A percentile compares a stretch with the other conserved stretches of the same genome.
These are phyloP conservation scores for Capsella rubella DNA, from an alignment of 441 rosid genomes.

Conservation along the genomic window DNA sequence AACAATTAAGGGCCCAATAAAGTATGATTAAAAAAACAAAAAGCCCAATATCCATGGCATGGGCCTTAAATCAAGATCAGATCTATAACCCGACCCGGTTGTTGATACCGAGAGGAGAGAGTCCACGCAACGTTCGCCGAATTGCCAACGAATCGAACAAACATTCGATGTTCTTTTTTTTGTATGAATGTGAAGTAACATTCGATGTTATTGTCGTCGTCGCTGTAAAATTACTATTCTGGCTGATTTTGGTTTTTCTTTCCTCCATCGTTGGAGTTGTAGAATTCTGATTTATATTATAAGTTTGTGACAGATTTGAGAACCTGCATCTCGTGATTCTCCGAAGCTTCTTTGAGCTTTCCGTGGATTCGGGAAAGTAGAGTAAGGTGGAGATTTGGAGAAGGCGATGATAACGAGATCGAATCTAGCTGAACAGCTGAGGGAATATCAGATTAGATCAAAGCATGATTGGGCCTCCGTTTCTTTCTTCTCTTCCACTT, in stretches of 20 bases:
- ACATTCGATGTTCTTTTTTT: neutral
- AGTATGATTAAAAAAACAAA: neutral
- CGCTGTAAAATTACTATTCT: neutral
- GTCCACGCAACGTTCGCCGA: constrained; percentile 35
- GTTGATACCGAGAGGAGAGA: constrained; percentile 8
- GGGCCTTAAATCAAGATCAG: neutral
- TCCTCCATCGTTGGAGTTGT: neutral
- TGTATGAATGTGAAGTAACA: neutral
- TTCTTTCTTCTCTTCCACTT: constrained; percentile 83
- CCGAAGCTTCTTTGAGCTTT: constrained; percentile 16
- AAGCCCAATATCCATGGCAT: neutral
- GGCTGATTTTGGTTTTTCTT: neutral
- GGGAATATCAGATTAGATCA: constrained; percentile 96
- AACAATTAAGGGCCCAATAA: neutral
- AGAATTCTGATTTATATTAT: neutral
- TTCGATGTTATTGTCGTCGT: constrained; percentile 21
- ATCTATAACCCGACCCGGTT: constrained; percentile 36
- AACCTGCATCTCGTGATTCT: neutral
- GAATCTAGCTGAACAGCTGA: constrained; percentile 89
- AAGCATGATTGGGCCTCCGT: constrained; percentile 97
- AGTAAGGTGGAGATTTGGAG: constrained; percentile 4
- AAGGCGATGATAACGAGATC: constrained; percentile 93
- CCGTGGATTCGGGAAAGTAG: constrained; percentile 10
- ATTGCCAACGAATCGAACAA: constrained; percentile 29
- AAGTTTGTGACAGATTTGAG: neutral